Evolutionary conservation across 768 basidiomycete genomes (phyloP).

Genomic region (Omphalotus guepiniiformis): DNA sequence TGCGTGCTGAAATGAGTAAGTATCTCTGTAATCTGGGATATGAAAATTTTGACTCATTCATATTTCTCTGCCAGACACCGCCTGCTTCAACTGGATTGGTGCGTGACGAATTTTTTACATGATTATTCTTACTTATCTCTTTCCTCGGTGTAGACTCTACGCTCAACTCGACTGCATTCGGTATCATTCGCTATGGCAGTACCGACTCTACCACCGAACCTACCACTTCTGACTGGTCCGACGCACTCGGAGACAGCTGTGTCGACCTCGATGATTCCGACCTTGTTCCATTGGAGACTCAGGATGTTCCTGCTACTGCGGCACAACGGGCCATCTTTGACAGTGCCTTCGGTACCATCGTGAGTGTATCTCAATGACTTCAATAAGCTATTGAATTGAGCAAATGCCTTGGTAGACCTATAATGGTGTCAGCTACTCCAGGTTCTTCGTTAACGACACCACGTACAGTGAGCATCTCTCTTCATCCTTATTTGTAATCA

Average conservation of each 20-base stretch:
- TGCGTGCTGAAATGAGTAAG: background rate
- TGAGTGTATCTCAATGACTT: no score
- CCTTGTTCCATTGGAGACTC: background rate
- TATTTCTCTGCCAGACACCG: no score
- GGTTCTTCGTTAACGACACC: constrained; percentile 1
- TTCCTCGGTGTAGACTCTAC: no score
- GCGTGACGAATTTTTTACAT: no score
- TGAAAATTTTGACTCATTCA: no score
- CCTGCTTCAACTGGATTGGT: background rate
- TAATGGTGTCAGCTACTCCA: background rate
- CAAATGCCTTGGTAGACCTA: background rate
- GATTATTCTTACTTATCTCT: no score
- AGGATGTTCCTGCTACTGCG: background rate
- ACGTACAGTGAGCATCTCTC: background rate
- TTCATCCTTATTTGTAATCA: background rate
- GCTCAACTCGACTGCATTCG: background rate
- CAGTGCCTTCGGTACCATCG: background rate
- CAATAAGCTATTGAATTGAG: no score
- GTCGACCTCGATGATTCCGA: background rate
- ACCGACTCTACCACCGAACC: background rate
- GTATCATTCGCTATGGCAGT: background rate
- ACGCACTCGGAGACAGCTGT: background rate
- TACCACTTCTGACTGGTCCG: background rate
- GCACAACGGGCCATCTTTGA: background rate
- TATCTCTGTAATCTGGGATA: no score